A percentile compares a stretch with the other conserved stretches of the same genome.
These are phyloP conservation scores for Fraxinus quadrangulata DNA, from an alignment of 257 asterid genomes.

Conservation along the genomic window DNA sequence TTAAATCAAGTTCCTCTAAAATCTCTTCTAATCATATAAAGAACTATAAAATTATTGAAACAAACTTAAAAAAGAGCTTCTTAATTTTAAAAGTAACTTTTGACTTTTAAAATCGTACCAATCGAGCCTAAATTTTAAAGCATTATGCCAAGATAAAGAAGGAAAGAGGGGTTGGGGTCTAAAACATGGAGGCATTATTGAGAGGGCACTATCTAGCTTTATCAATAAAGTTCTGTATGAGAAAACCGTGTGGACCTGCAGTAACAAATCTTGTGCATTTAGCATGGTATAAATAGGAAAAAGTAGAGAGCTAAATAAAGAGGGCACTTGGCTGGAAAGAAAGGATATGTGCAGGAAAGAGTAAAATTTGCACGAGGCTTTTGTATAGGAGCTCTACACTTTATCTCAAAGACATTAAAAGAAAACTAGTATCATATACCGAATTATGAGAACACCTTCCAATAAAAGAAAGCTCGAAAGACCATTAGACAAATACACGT, in stretches of 20 bases:
- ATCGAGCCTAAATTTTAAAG: no score
- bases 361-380: not conserved
- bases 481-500: not conserved
- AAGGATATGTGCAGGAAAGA: not conserved
- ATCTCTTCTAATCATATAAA: no score
- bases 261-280: not conserved
- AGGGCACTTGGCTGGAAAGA: not conserved
- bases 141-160: not conserved
- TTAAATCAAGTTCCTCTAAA: no score
- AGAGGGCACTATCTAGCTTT: not conserved
- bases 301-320: not conserved
- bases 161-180: constrained; percentile 23
- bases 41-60: no score
- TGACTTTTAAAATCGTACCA: no score
- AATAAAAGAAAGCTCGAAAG: not conserved
- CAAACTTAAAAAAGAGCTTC: no score
- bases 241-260: not conserved
- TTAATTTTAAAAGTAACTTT: no score
- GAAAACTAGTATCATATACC: not conserved
- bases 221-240: not conserved
- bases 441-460: no score
- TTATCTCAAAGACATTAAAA: not conserved
- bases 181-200: not conserved
- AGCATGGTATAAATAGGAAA: not conserved
- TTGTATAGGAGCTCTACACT: no score